phyloP scores from a whole-genome alignment of 129 eudicot species.

The Dittrichia graveolens region DNA sequence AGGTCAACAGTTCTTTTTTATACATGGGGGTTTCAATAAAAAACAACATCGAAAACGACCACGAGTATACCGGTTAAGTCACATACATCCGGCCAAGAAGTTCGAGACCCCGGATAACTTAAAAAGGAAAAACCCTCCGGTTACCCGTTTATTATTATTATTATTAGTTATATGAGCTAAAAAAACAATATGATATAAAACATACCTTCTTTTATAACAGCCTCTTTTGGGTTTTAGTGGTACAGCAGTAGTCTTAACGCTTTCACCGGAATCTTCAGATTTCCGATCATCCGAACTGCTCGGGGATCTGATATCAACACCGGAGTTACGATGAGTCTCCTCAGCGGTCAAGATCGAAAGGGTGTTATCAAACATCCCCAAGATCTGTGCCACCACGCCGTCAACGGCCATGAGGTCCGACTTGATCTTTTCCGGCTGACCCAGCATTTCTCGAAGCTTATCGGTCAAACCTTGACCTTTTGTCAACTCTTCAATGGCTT shows the following conservation, averaged over 20 bases:
- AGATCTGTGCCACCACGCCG: slow-evolving; percentile 39
- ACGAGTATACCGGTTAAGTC: no score
- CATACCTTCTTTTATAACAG: slow-evolving; percentile 65
- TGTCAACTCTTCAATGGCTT: slow-evolving; percentile 40
- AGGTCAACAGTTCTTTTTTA: no score
- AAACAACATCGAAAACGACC: no score
- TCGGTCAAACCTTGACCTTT: slow-evolving; percentile 42
- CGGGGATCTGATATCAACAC: not conserved
- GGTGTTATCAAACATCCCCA: slow-evolving; percentile 40
- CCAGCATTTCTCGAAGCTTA: slow-evolving; percentile 38
- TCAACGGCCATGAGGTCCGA: slow-evolving; percentile 27
- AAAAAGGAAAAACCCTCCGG: no score
- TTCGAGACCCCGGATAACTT: no score
- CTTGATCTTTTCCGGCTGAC: slow-evolving; percentile 2
- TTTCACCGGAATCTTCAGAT: slow-evolving; percentile 40
- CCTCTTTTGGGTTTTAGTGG: slow-evolving; percentile 51
- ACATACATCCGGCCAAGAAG: no score
- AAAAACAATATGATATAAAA: not conserved
- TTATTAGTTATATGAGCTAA: not conserved
- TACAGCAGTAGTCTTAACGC: slow-evolving; percentile 19
- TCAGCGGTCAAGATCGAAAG: slow-evolving; percentile 32
- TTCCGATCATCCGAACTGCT: slow-evolving; percentile 19
- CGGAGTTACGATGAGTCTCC: slow-evolving; percentile 21
- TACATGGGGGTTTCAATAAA: no score
- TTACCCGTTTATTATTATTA: no score